Evolutionary conservation across 1,284 basidiomycete genomes (phyloP), one percentile per base, ranked within the genome.

Genomic region (Microbotryum saponariae): DNA sequence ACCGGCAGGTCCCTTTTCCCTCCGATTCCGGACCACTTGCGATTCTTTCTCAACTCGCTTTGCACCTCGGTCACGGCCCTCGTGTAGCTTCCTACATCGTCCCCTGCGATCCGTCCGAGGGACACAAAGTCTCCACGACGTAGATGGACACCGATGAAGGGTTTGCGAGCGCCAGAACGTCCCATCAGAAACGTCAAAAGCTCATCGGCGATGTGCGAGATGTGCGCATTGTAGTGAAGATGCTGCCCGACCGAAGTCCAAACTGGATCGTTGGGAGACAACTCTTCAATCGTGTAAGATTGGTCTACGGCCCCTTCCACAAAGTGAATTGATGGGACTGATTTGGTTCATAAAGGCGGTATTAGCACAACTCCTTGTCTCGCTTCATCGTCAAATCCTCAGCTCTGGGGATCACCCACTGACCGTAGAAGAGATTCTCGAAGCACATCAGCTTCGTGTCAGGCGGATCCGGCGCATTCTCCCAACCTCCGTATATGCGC

Each of bases 191-290:
- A 61, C n/a, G 29, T 46, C 37, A 68, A 25, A 23, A 68, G 55
- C 47, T 68, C 66, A 57, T 68, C 66, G 23, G 62, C 58, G 29
- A 68, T 45, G 46, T 65, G 64, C 51, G 63, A 62, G 55, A 66
- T 59, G 49, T 63, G 60, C 16, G 51, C 25, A 54, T 61, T 66
- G 62, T 66, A 68, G 10, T 49, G 44, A 20, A 68, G 53, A 57
- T 62, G 53, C 14, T 21, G 25, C 5, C 66, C 66, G 27, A 66
- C 66, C 23, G 56, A 16, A 20, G n/a, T 21, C 66, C 66, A 68
- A 21, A 68, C 64, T 20, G 64, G 64, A 9, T 65, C 62, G 25
- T 65, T 59, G 48, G 64, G 66, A 1, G 59, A 51, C 3, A 68
- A 33, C 51, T 68, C 66, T 54, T 68, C 61, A 54, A 68, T 60